Conservation (phyloP, 2,329 filamentous ascomycete genomes). For the Lomentospora prolificans region DNA sequence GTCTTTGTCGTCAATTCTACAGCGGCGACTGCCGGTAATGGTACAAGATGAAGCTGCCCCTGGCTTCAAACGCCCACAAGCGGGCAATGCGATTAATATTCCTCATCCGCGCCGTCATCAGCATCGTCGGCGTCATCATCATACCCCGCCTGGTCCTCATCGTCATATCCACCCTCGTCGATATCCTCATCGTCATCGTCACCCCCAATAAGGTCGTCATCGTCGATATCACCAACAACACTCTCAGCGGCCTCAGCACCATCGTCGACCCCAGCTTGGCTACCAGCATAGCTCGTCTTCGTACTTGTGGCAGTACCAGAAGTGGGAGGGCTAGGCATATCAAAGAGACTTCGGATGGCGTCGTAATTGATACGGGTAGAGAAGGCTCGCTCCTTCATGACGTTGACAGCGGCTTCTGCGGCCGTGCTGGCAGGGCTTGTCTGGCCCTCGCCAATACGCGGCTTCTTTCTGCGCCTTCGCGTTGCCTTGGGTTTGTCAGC, state of each 20-base stretch:
- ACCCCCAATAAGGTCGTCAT: conserved; percentile 25
- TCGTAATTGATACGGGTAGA: conserved; percentile 70
- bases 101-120: background rate
- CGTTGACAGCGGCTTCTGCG: conserved; percentile 58
- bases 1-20: background rate
- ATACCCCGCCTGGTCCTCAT: conserved; percentile 19
- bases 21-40: background rate
- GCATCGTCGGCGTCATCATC: conserved; percentile 6
- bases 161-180: conserved; percentile 24
- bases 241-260: conserved; percentile 25
- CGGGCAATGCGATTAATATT: background rate
- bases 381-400: conserved; percentile 57
- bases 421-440: conserved; percentile 57
- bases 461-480: conserved; percentile 44
- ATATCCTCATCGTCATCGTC: conserved; percentile 26
- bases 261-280: conserved; percentile 14
- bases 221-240: conserved; percentile 23
- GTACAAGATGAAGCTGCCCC: background rate
- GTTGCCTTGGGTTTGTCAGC: conserved; percentile 46
- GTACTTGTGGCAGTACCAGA: conserved; percentile 32
- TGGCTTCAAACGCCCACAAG: background rate
- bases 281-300: conserved; percentile 37
- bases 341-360: conserved; percentile 48
- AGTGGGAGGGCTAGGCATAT: conserved; percentile 21
- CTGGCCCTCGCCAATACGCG: conserved; percentile 55